Percentiles rank a stretch among this genome's conserved stretches.
phyloP scores from a whole-genome alignment of 1,139 yeast genomes.

The Diutina scorzettiae region DNA sequence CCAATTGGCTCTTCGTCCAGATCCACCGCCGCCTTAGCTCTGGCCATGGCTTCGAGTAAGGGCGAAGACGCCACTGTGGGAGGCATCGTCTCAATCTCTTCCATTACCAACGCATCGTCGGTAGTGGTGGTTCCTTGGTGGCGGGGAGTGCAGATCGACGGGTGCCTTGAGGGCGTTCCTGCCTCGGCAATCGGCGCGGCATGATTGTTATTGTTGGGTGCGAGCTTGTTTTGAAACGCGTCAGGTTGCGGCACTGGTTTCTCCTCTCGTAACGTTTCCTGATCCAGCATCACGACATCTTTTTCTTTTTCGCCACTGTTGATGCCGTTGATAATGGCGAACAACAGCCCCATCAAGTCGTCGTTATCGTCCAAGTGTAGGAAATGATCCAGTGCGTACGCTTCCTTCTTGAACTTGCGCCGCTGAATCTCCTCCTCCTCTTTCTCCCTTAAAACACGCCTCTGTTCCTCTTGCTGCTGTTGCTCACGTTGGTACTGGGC shows the following conservation, averaged over 20 bases:
- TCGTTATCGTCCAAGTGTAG: slow-evolving; percentile 4
- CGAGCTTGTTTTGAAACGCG: no score
- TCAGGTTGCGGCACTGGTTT: no score
- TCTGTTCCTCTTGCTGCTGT: neutral
- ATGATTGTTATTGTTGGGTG: no score
- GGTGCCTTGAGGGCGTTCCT: no score
- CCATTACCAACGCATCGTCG: no score
- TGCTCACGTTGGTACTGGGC: neutral
- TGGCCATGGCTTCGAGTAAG: neutral
- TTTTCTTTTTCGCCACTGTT: neutral
- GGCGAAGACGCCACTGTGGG: no score
- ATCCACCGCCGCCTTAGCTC: neutral
- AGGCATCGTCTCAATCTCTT: no score
- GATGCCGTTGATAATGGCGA: slow-evolving; percentile 1
- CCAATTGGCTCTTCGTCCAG: slow-evolving; percentile 3
- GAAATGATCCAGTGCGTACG: slow-evolving; percentile 2
- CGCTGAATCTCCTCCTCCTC: neutral
- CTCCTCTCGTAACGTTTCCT: no score
- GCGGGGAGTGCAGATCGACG: no score
- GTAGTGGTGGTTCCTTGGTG: no score
- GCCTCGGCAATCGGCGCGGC: no score
- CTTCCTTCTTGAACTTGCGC: slow-evolving; percentile 2
- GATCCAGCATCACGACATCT: no score
- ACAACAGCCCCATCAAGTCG: slow-evolving; percentile 1
- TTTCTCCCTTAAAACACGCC: neutral